phyloP scores from a whole-genome alignment of 345 rosid species.

The Boechera retrofracta region DNA sequence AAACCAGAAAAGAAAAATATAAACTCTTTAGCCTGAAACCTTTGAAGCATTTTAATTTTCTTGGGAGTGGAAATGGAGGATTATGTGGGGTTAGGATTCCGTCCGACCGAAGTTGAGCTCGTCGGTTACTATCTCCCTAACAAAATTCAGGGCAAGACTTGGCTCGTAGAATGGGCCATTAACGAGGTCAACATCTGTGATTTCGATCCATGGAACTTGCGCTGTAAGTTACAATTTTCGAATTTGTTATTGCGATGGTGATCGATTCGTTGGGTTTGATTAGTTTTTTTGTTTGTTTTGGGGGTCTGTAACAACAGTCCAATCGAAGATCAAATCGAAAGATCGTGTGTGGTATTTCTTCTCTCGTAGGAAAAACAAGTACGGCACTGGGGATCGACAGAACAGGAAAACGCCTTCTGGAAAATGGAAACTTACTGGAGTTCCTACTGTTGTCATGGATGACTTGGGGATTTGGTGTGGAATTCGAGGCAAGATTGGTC shows the following conservation, averaged over 20 bases:
- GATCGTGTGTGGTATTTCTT: constrained; percentile 50
- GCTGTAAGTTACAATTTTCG: constrained; percentile 29
- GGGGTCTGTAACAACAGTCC: neutral
- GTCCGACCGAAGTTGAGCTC: constrained; percentile 57
- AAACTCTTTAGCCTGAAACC: too few relatives aligned
- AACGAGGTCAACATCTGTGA: constrained; percentile 48
- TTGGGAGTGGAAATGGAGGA: constrained; percentile 7
- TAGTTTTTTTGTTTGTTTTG: neutral
- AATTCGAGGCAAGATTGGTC: constrained; percentile 35
- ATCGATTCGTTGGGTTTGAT: too few relatives aligned
- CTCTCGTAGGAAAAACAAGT: constrained; percentile 25
- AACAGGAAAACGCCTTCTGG: constrained; percentile 47
- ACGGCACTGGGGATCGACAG: neutral
- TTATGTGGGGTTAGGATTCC: constrained; percentile 48
- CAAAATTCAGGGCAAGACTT: constrained; percentile 41
- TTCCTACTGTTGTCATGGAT: neutral
- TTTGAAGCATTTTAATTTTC: too few relatives aligned
- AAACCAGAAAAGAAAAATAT: too few relatives aligned
- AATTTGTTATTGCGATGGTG: neutral
- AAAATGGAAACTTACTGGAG: constrained; percentile 52
- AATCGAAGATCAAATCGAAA: constrained; percentile 29
- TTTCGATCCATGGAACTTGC: constrained; percentile 58
- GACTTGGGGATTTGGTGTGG: constrained; percentile 14
- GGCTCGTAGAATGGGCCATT: constrained; percentile 8
- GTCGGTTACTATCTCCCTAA: constrained; percentile 45